These are phyloP conservation scores for Aspergillus kassunensis DNA, from an alignment of 495 filamentous ascomycete genomes.

Conservation along the genomic window DNA sequence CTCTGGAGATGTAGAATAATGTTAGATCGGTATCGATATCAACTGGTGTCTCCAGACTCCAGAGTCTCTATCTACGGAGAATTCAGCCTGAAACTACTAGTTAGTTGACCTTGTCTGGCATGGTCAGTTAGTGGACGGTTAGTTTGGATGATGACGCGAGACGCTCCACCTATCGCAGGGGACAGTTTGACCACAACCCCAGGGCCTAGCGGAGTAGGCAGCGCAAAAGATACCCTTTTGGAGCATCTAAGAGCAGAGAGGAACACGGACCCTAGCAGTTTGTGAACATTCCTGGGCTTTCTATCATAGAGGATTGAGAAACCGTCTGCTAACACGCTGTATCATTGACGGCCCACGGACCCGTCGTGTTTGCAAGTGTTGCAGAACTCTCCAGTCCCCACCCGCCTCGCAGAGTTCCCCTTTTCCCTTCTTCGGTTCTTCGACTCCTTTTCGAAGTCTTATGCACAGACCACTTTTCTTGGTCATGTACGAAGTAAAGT, in stretches of 20 bases:
- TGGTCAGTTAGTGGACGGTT: neutral
- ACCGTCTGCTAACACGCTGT: no score
- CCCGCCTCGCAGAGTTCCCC: neutral
- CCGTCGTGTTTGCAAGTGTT: no score
- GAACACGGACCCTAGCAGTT: no score
- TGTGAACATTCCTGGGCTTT: no score
- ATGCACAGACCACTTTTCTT: slow-evolving; percentile 7
- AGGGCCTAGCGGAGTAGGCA: neutral
- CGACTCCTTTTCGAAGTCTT: neutral
- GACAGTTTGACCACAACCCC: neutral
- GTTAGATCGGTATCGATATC: no score
- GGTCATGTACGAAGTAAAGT: slow-evolving; percentile 6
- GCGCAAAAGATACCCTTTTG: no score
- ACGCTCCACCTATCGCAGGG: slow-evolving; percentile 1
- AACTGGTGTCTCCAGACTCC: neutral
- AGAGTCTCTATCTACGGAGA: neutral
- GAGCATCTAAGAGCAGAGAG: no score
- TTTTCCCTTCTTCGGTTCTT: neutral
- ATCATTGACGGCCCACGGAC: no score
- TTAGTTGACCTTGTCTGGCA: neutral
- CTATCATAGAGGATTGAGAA: no score
- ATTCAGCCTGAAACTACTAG: slow-evolving; percentile 1
- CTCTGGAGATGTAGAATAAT: neutral
- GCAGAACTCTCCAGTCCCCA: no score
- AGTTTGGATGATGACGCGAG: neutral